Evolutionary conservation across 768 basidiomycete genomes (phyloP).

Genomic region (Leccinum olivaceopallidum): DNA sequence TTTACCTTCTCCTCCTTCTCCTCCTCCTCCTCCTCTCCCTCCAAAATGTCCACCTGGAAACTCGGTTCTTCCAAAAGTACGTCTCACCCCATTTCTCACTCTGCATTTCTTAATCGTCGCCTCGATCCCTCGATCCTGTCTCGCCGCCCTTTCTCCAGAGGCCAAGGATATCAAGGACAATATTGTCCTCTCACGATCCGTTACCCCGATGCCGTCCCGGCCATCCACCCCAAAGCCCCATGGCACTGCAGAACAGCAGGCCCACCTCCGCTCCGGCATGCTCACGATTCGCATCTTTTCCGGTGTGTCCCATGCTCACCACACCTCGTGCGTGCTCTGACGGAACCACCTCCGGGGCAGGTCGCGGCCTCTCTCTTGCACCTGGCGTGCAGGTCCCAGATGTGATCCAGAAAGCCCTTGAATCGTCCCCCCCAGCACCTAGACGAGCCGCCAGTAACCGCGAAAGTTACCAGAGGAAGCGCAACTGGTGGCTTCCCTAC

Average conservation of each 20-base stretch:
- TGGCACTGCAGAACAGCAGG: conserved; percentile 44
- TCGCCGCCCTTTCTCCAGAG: conserved; percentile 40
- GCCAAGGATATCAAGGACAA: conserved; percentile 71
- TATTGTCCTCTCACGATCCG: conserved; percentile 72
- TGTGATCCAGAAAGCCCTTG: conserved; percentile 80
- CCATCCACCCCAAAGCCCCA: conserved; percentile 74
- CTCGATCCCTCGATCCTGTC: conserved; percentile 12
- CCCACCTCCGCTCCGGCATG: conserved; percentile 81
- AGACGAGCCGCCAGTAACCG: conserved; percentile 70
- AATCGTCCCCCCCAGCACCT: conserved; percentile 52
- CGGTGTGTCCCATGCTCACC: conserved; percentile 46
- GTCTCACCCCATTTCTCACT: neutral
- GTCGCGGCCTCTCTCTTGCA: conserved; percentile 79
- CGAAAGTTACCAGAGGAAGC: conserved; percentile 90
- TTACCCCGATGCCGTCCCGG: conserved; percentile 79
- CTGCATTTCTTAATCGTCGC: neutral
- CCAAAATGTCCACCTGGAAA: conserved; percentile 56
- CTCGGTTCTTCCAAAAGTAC: conserved; percentile 40
- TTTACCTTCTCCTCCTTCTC: neutral
- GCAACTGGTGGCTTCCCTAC: conserved; percentile 94
- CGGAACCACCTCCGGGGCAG: conserved; percentile 35
- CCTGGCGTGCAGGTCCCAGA: conserved; percentile 79
- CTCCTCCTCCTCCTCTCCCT: neutral
- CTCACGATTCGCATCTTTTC: conserved; percentile 96
- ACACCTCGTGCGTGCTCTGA: conserved; percentile 10